Base-by-base conservation (phyloP, 202 grass and related monocot species). In the Musa balbisiana region DNA sequence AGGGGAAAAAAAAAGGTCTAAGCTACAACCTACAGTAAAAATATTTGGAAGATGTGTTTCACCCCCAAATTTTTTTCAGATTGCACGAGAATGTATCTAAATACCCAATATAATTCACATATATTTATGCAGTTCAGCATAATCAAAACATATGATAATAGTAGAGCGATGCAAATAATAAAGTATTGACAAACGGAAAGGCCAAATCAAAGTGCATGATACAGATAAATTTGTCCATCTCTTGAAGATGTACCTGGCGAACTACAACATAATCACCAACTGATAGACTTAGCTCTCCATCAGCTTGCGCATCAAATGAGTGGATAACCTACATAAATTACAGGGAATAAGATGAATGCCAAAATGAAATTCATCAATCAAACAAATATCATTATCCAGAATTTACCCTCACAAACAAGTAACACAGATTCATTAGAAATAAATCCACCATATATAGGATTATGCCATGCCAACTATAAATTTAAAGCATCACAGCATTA, bases 201-300 rank as follows among this genome's bases (percentile, higher is more conserved):
- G 17, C 10, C 9, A 26, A 12, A 65, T 24, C 12, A 17, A 51
- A 51, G 21, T 24, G 10, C 20, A 52, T 52, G 26, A 8, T 17
- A 64, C 24, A 17, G 59, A 77, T 52, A 43, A 10, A 59, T 51
- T 52, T 65, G 49, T 13, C 33, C 43, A 49, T 52, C 6, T 64
- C 12, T 52, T 77, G 20, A 14, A 52, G 49, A 64, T 19, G 43
- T 93, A 97, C 93, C 93, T 97, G 93, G 22, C 89, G 87, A 64
- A 99, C 85, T 67, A 92, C 85, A 52, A 99, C 80, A 62, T 86
- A 87, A 80, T 99, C 95, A 78, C 89, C 95, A 63, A 99, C 71
- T 0, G 87, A 78, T 17, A 99, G 80, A 92, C 82, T 88, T 33
- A 99, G 95, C 73, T 99, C 95, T 25, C 95, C 87, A 83, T 92